Conservation (phyloP, 306 rosid species). For the Lathyrus sativus region DNA sequence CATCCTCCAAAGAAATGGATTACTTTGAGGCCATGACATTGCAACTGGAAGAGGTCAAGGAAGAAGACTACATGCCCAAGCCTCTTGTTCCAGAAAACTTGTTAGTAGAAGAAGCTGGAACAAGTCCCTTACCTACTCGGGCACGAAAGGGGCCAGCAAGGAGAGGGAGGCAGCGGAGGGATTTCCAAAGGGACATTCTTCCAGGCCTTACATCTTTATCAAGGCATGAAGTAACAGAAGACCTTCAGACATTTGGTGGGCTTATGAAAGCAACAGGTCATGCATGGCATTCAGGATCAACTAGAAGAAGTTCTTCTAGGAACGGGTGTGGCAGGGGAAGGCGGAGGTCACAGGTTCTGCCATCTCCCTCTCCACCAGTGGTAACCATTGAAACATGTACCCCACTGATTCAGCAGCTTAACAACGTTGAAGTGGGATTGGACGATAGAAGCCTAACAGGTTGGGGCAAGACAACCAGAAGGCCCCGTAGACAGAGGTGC, state of each 20-base stretch:
- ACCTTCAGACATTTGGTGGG: constrained; percentile 93
- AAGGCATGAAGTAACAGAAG: constrained; percentile 96
- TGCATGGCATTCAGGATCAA: constrained; percentile 73
- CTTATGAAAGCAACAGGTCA: constrained; percentile 95
- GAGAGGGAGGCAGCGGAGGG: constrained; percentile 96
- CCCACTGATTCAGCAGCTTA: constrained; percentile 61
- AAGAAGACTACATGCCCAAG: constrained; percentile 89
- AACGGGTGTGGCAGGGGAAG: constrained; percentile 86
- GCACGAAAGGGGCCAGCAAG: constrained; percentile 76
- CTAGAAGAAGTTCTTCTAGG: constrained; percentile 78
- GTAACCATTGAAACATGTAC: constrained; percentile 46
- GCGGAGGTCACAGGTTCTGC: constrained; percentile 57
- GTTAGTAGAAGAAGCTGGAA: constrained; percentile 64
- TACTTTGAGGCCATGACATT: constrained; percentile 82
- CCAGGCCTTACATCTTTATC: constrained; percentile 87
- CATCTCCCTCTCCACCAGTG: constrained; percentile 61
- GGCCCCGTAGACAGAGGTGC: constrained; percentile 88
- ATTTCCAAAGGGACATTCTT: constrained; percentile 97
- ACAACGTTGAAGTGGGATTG: constrained; percentile 63
- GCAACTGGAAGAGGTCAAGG: constrained; percentile 62
- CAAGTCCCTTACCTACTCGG: constrained; percentile 46
- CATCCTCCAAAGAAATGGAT: constrained; percentile 61
- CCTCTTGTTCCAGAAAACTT: constrained; percentile 76
- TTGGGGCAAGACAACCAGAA: constrained; percentile 95
- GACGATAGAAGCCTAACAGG: constrained; percentile 90